Evolutionary conservation across 352 stramenopile genomes (phyloP).

Genomic region (Phytophthora sp.): DNA sequence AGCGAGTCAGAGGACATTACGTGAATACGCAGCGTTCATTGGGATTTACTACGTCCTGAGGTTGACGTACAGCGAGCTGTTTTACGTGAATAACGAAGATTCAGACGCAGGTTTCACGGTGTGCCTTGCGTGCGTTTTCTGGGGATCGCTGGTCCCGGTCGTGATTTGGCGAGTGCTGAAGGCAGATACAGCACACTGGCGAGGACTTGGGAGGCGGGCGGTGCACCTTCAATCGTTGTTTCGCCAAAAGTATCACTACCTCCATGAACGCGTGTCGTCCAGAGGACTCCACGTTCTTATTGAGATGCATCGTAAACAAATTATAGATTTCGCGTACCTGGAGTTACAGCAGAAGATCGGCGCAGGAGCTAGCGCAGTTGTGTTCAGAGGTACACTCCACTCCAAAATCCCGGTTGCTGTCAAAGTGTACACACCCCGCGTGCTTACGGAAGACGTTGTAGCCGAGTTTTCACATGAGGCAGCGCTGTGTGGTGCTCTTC

Average conservation of each 20-base stretch:
- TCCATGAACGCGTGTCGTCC: constrained; percentile 66
- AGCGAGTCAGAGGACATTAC: constrained; percentile 52
- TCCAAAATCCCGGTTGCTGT: constrained; percentile 64
- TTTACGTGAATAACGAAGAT: constrained; percentile 22
- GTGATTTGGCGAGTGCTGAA: constrained; percentile 77
- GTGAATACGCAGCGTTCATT: constrained; percentile 67
- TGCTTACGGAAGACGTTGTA: constrained; percentile 67
- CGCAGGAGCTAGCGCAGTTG: constrained; percentile 56
- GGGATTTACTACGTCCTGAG: constrained; percentile 47
- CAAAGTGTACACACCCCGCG: constrained; percentile 76
- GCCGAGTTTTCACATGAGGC: constrained; percentile 86
- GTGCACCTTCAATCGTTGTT: constrained; percentile 61
- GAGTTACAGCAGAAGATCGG: constrained; percentile 55
- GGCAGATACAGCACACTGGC: constrained; percentile 78
- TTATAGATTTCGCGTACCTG: constrained; percentile 71
- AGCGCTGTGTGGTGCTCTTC: constrained; percentile 67
- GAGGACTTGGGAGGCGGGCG: constrained; percentile 61
- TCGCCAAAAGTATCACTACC: constrained; percentile 49
- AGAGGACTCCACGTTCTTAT: constrained; percentile 70
- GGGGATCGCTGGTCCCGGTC: constrained; percentile 57
- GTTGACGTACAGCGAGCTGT: constrained; percentile 48
- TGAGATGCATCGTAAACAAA: constrained; percentile 70
- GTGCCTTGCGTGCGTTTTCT: constrained; percentile 50
- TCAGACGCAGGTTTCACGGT: constrained; percentile 38
- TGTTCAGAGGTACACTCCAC: constrained; percentile 70